Conservation (phyloP, 2,329 filamentous ascomycete genomes). For the Didymella sp. region DNA sequence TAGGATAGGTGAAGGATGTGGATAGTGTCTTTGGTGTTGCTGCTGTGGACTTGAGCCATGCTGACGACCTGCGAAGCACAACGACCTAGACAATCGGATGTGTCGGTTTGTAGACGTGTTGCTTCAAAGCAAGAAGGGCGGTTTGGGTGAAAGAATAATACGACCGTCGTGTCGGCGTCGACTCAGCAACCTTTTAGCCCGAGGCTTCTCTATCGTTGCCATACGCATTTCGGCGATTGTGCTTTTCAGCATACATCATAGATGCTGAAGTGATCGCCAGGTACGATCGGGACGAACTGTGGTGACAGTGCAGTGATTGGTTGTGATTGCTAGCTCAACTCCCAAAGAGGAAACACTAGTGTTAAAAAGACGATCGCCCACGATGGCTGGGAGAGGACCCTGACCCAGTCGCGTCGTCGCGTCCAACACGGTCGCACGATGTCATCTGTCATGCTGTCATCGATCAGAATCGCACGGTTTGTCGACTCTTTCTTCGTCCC, state of each 20-base stretch:
- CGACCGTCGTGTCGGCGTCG: background rate
- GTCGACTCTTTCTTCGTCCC: background rate
- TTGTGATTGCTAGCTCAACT: background rate
- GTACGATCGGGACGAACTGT: slow-evolving; percentile 2
- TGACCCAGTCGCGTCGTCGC: background rate
- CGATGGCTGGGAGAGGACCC: background rate
- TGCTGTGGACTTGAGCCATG: slow-evolving; percentile 18
- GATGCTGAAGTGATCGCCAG: slow-evolving; percentile 7
- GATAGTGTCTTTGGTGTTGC: slow-evolving; percentile 11
- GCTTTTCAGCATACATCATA: slow-evolving; percentile 9
- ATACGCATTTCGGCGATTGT: background rate
- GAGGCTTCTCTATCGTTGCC: background rate
- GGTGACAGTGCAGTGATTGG: background rate
- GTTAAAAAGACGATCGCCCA: background rate
- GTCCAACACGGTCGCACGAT: slow-evolving; percentile 7
- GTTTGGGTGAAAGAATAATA: background rate
- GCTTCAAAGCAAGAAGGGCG: background rate
- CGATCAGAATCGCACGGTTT: background rate
- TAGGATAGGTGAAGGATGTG: slow-evolving; percentile 25
- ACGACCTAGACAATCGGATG: background rate
- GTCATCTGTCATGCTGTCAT: slow-evolving; percentile 7
- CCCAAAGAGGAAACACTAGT: background rate
- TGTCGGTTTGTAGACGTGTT: background rate
- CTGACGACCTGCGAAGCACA: background rate
- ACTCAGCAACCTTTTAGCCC: background rate